Conservation (phyloP, 2,329 filamentous ascomycete species). For the Fusarium odoratissimum region DNA sequence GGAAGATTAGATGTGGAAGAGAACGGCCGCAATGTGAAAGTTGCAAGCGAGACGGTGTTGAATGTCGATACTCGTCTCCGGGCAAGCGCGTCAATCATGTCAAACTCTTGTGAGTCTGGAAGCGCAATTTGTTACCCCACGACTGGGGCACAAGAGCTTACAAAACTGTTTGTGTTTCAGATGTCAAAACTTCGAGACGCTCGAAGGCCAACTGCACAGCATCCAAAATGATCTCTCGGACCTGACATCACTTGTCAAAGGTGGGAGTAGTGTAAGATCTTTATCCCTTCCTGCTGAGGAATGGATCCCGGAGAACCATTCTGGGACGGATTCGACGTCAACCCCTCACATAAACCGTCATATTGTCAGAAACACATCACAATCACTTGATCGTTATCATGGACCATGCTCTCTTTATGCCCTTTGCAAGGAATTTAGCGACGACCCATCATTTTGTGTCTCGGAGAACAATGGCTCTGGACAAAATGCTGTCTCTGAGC, state of each 20-base stretch:
- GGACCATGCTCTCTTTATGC: constrained; percentile 43
- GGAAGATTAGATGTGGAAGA: constrained; percentile 45
- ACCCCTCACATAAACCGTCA: constrained; percentile 28
- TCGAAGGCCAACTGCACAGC: constrained; percentile 43
- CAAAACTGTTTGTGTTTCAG: constrained; percentile 31
- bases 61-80: constrained; percentile 45
- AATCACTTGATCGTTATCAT: constrained; percentile 41
- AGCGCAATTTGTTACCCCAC: not conserved
- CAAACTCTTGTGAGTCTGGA: constrained; percentile 43
- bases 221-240: constrained; percentile 45
- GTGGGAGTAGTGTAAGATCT: constrained; percentile 21
- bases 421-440: constrained; percentile 42
- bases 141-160: constrained; percentile 31
- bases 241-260: constrained; percentile 43
- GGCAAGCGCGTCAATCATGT: constrained; percentile 47
- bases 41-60: constrained; percentile 46
- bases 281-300: constrained; percentile 19
- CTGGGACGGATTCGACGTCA: not conserved
- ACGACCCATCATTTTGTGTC: constrained; percentile 32
- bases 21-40: constrained; percentile 46
- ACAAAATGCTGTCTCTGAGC: constrained; percentile 3
- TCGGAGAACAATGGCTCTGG: not conserved
- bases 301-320: constrained; percentile 9
- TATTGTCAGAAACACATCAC: constrained; percentile 33
- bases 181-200: constrained; percentile 45